phyloP scores from a whole-genome alignment of 306 rosid genomes.

The Ormosia semicastrata region DNA sequence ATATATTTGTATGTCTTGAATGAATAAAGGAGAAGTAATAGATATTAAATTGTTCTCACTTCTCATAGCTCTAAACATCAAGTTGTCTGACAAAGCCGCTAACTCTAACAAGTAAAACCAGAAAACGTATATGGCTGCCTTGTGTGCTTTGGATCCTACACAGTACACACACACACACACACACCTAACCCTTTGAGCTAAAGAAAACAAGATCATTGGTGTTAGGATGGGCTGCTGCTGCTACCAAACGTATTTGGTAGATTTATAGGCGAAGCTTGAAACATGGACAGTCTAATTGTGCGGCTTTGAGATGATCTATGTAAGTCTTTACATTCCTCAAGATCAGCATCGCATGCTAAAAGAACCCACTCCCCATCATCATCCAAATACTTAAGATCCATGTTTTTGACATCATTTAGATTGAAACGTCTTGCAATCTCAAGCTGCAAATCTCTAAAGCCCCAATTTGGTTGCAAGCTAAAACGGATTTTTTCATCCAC shows the following conservation, averaged over 20 bases:
- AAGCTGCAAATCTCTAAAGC: slow-evolving; percentile 43
- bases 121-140: not conserved
- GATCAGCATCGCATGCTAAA: slow-evolving; percentile 56
- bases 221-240: slow-evolving; percentile 28
- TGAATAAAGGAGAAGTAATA: not conserved
- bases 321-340: slow-evolving; percentile 57
- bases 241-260: slow-evolving; percentile 34
- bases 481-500: slow-evolving; percentile 55
- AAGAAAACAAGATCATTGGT: not conserved
- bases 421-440: slow-evolving; percentile 61
- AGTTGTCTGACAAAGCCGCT: not conserved
- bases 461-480: slow-evolving; percentile 46
- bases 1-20: too few species aligned
- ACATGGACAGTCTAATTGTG: slow-evolving; percentile 53
- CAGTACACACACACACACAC: not conserved
- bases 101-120: not conserved
- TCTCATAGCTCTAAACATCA: not conserved
- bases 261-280: slow-evolving; percentile 43
- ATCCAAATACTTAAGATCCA: slow-evolving; percentile 50
- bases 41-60: not conserved
- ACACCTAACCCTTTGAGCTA: not conserved
- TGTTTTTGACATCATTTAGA: slow-evolving; percentile 37
- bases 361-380: slow-evolving; percentile 56
- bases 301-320: slow-evolving; percentile 46
- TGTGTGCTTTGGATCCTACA: not conserved